Percentiles rank a stretch among this genome's conserved stretches.
Conservation (phyloP, 306 rosid species). For the Myrica gale region DNA sequence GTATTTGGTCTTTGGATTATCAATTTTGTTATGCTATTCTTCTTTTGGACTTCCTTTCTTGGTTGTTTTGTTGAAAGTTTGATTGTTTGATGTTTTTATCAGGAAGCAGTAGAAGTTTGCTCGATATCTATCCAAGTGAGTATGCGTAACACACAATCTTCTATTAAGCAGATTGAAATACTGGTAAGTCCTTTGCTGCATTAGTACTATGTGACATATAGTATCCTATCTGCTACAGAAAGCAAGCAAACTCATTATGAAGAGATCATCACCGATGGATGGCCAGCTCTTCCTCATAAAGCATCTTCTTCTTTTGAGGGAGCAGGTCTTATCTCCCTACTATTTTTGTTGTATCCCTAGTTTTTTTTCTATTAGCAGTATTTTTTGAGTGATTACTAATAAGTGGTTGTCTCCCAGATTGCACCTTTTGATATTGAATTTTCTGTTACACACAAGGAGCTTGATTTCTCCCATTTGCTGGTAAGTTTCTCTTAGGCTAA, state of each 20-base stretch:
- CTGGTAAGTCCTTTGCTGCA: not conserved
- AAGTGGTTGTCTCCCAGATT: constrained; percentile 56
- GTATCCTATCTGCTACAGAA: constrained; percentile 54
- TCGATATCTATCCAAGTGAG: constrained; percentile 84
- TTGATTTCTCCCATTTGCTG: constrained; percentile 98
- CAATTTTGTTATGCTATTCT: constrained; percentile 13
- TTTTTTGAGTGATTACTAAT: constrained; percentile 16
- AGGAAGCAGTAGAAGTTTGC: constrained; percentile 98
- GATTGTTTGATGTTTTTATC: constrained; percentile 31
- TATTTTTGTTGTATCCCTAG: constrained; percentile 15
- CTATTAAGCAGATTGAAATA: not conserved
- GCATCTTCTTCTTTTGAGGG: constrained; percentile 91
- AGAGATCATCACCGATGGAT: constrained; percentile 90
- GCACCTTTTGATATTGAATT: constrained; percentile 93
- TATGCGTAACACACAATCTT: constrained; percentile 22
- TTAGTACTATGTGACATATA: not conserved
- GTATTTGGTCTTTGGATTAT: constrained; percentile 41
- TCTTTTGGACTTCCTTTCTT: constrained; percentile 13
- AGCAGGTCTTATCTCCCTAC: constrained; percentile 61
- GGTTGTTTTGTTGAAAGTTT: constrained; percentile 21
- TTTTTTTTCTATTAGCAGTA: constrained; percentile 11
- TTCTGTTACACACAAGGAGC: constrained; percentile 96
- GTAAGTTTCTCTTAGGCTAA: constrained; percentile 55
- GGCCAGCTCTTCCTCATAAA: constrained; percentile 97
- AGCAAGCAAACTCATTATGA: constrained; percentile 86